These are phyloP conservation scores for Leptographium galeiforme DNA, from an alignment of 2,329 filamentous ascomycete genomes.

Conservation along the genomic window DNA sequence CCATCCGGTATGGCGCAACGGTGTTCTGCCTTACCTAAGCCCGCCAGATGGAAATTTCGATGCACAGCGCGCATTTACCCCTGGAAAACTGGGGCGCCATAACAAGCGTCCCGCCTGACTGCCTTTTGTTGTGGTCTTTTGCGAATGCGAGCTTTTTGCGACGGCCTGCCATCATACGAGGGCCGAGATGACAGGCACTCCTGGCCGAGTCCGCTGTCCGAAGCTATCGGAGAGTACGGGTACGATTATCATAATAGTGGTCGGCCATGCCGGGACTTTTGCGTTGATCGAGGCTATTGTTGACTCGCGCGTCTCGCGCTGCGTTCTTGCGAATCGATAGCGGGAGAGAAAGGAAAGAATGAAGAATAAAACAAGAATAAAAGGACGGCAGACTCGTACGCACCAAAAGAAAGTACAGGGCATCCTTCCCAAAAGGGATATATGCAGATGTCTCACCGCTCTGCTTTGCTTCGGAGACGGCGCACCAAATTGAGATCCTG, in stretches of 20 bases:
- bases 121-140: neutral
- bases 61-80: slow-evolving; percentile 5
- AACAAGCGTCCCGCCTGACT: neutral
- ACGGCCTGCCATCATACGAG: too few species aligned
- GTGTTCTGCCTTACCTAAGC: neutral
- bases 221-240: too few species aligned
- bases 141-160: neutral
- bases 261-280: neutral
- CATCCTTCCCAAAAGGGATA: too few species aligned
- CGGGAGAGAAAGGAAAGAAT: neutral
- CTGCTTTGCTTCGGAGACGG: too few species aligned
- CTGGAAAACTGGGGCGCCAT: slow-evolving; percentile 10
- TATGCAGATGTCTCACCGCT: too few species aligned
- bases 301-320: neutral
- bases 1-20: neutral
- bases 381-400: neutral
- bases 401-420: too few species aligned
- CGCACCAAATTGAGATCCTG: too few species aligned
- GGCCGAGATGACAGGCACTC: too few species aligned
- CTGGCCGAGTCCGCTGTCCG: too few species aligned
- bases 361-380: neutral
- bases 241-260: too few species aligned
- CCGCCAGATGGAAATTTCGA: slow-evolving; percentile 8
- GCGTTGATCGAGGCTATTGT: too few species aligned
- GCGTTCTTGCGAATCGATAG: neutral